These are phyloP conservation scores for Calycina herbarum DNA, from an alignment of 2,329 filamentous ascomycete species.

Conservation along the genomic window DNA sequence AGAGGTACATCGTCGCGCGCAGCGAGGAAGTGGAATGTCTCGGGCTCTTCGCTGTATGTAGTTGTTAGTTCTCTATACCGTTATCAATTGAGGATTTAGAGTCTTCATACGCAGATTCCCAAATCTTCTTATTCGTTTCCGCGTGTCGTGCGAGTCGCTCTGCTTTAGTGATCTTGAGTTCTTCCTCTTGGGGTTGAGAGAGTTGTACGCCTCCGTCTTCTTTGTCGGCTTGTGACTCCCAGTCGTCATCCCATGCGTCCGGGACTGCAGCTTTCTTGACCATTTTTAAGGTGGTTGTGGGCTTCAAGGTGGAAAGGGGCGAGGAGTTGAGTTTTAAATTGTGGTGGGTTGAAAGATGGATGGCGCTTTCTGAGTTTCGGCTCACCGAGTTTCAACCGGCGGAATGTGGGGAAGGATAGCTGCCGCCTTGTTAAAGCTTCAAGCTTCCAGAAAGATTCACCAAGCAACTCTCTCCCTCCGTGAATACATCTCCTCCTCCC, in stretches of 20 bases:
- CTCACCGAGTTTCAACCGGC: neutral
- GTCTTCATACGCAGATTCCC: constrained; percentile 76
- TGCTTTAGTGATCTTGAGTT: constrained; percentile 61
- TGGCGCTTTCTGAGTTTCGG: constrained; percentile 9
- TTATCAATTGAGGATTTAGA: constrained; percentile 18
- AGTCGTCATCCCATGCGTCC: constrained; percentile 88
- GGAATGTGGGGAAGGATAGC: constrained; percentile 9
- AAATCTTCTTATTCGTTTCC: constrained; percentile 81
- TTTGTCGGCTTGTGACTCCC: constrained; percentile 75
- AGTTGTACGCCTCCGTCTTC: constrained; percentile 34
- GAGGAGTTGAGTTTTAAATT: constrained; percentile 1
- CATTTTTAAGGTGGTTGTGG: constrained; percentile 26
- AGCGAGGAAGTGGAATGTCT: constrained; percentile 75
- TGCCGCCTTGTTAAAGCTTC: neutral
- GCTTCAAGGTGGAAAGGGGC: neutral
- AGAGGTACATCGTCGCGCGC: constrained; percentile 62
- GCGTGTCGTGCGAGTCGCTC: constrained; percentile 78
- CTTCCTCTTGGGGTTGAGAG: constrained; percentile 22
- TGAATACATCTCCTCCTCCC: neutral
- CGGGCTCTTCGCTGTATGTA: constrained; percentile 58
- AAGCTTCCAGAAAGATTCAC: neutral
- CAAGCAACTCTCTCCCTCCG: neutral
- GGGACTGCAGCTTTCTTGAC: constrained; percentile 51
- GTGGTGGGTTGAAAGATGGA: neutral
- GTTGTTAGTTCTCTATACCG: constrained; percentile 6